Percentiles rank a stretch among this genome's conserved stretches.
Evolutionary conservation across 2,329 filamentous ascomycete species (phyloP).

Genomic region (Talaromyces sp.): DNA sequence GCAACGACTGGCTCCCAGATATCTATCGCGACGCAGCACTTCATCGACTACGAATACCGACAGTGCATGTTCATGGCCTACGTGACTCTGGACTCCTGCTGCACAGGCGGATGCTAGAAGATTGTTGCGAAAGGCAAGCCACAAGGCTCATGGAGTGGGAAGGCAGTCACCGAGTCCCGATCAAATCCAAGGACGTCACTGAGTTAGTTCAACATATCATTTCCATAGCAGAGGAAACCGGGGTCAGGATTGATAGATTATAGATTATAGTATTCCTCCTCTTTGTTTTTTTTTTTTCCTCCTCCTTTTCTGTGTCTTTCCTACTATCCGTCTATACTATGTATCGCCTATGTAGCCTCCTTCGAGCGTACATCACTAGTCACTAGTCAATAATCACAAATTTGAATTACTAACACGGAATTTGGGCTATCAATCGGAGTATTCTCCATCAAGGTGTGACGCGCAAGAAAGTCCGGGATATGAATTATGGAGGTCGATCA

Average conservation of each 20-base stretch:
- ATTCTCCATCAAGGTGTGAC: not conserved
- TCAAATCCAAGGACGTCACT: conserved; percentile 63
- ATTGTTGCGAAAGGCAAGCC: conserved; percentile 56
- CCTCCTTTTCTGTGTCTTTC: not conserved
- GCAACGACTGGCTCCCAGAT: not conserved
- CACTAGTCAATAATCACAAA: not conserved
- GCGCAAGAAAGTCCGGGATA: not conserved
- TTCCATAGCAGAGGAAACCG: conserved; percentile 40
- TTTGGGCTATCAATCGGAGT: not conserved
- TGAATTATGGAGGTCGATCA: not conserved
- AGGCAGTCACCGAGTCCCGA: conserved; percentile 65
- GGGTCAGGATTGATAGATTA: not conserved
- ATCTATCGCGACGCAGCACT: not conserved
- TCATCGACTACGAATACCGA: conserved; percentile 48
- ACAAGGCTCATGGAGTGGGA: conserved; percentile 66
- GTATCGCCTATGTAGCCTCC: not conserved
- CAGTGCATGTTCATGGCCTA: conserved; percentile 65
- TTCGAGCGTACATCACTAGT: not conserved
- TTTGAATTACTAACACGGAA: not conserved
- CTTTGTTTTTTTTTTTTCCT: not conserved
- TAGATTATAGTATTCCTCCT: not conserved
- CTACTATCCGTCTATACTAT: not conserved
- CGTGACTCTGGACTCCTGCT: conserved; percentile 57
- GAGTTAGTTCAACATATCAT: conserved; percentile 51
- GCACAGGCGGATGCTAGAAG: conserved; percentile 53